A percentile compares a stretch with the other conserved stretches of the same genome.
These are phyloP conservation scores for Didymella pomorum DNA, from an alignment of 2,329 filamentous ascomycete species.

Conservation along the genomic window DNA sequence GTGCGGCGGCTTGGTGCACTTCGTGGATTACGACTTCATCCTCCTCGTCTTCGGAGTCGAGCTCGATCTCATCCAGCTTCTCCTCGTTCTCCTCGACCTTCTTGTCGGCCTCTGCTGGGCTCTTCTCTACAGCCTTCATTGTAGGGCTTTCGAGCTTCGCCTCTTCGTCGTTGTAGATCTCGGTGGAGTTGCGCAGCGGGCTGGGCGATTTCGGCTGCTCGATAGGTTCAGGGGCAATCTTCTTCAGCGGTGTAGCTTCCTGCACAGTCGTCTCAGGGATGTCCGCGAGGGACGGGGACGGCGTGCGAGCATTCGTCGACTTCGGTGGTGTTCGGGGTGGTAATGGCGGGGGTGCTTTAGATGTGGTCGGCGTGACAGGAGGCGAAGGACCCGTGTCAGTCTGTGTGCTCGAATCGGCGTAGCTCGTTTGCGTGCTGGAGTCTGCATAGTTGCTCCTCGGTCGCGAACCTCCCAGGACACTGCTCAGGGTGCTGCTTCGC, in stretches of 20 bases:
- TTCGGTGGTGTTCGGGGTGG: conserved; percentile 31
- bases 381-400: conserved; percentile 58
- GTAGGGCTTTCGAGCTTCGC: conserved; percentile 45
- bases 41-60: conserved; percentile 54
- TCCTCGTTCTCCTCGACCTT: conserved; percentile 48
- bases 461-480: conserved; percentile 61
- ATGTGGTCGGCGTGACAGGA: conserved; percentile 13
- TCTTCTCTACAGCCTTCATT: neutral
- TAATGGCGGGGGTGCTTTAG: conserved; percentile 31
- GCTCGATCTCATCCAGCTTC: conserved; percentile 55
- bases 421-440: conserved; percentile 46
- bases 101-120: neutral
- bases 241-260: conserved; percentile 26
- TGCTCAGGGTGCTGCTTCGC: conserved; percentile 72
- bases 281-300: conserved; percentile 41
- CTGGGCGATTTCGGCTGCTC: neutral
- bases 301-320: conserved; percentile 23
- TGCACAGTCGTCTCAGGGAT: conserved; percentile 46
- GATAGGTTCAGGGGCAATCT: neutral
- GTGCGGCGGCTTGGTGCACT: conserved; percentile 68
- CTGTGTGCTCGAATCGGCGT: conserved; percentile 67
- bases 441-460: conserved; percentile 62
- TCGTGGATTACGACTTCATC: conserved; percentile 71
- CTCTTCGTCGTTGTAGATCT: conserved; percentile 53
- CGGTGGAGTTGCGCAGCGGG: conserved; percentile 11